Conservation (phyloP, 2,329 filamentous ascomycete species). For the Botryotinia globosa region DNA sequence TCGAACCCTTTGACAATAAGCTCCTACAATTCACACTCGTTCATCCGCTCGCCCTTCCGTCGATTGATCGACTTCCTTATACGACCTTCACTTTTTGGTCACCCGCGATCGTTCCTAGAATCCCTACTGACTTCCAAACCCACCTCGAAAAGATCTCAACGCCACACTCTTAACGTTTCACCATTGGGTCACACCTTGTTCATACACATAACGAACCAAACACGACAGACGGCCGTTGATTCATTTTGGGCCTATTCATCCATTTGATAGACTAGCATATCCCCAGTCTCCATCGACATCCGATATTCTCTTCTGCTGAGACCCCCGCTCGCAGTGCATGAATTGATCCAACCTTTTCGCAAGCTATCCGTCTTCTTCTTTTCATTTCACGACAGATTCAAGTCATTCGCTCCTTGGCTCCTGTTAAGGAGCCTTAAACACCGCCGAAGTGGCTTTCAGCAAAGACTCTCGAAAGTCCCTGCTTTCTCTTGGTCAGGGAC, state of each 20-base stretch:
- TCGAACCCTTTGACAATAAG: not conserved
- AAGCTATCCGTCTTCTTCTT: not conserved
- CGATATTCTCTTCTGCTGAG: not conserved
- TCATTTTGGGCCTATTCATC: not conserved
- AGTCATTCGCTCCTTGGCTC: slow-evolving; percentile 27
- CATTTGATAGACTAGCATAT: slow-evolving; percentile 12
- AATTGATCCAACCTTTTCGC: slow-evolving; percentile 10
- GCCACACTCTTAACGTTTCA: slow-evolving; percentile 21
- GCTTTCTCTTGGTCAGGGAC: slow-evolving; percentile 41
- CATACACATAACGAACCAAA: slow-evolving; percentile 2
- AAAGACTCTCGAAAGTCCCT: slow-evolving; percentile 48
- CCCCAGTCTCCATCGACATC: slow-evolving; percentile 1
- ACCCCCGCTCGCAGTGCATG: slow-evolving; percentile 4
- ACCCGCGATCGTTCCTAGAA: not conserved
- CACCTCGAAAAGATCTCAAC: slow-evolving; percentile 14
- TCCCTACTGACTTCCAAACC: slow-evolving; percentile 17
- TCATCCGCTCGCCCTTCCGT: not conserved
- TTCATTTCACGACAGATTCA: not conserved
- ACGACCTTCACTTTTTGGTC: not conserved
- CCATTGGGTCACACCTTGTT: slow-evolving; percentile 10
- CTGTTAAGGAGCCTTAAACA: slow-evolving; percentile 34
- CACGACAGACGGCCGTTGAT: slow-evolving; percentile 9
- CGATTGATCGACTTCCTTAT: not conserved
- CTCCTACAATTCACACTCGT: not conserved
- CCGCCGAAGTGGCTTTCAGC: slow-evolving; percentile 48